Conservation (phyloP, 2,329 filamentous ascomycete genomes). For the Microcyclospora pomicola region DNA sequence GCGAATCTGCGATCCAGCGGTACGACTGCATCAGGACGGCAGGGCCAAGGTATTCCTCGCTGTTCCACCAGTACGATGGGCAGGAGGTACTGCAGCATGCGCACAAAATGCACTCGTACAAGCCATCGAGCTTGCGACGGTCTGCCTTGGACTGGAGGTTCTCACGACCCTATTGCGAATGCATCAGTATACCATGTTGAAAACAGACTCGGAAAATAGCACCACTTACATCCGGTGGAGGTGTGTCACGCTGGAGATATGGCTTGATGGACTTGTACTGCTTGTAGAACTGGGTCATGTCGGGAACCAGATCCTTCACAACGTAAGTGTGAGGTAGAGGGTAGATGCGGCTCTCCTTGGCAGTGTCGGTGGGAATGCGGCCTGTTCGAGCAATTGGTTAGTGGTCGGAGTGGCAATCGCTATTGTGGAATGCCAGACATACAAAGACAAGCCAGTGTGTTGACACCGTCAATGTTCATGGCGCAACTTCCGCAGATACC, state of each 20-base stretch:
- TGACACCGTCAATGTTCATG: slow-evolving; percentile 99
- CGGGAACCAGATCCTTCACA: slow-evolving; percentile 96
- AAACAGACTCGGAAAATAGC: background rate
- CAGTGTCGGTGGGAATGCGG: slow-evolving; percentile 77
- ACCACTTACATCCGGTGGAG: slow-evolving; percentile 60
- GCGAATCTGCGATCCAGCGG: slow-evolving; percentile 89
- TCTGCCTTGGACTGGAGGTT: slow-evolving; percentile 83
- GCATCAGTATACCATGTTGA: slow-evolving; percentile 6
- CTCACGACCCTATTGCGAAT: slow-evolving; percentile 59
- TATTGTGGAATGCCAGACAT: slow-evolving; percentile 31
- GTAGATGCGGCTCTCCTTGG: slow-evolving; percentile 83
- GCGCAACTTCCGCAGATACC: slow-evolving; percentile 97
- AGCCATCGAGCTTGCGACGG: slow-evolving; percentile 89
- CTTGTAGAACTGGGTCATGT: slow-evolving; percentile 98
- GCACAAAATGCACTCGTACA: slow-evolving; percentile 99
- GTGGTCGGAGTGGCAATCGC: background rate
- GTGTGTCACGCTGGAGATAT: slow-evolving; percentile 83
- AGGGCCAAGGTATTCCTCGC: slow-evolving; percentile 93
- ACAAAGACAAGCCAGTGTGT: slow-evolving; percentile 96
- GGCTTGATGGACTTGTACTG: slow-evolving; percentile 99
- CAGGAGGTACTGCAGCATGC: slow-evolving; percentile 98
- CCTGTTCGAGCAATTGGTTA: slow-evolving; percentile 41
- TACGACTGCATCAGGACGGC: slow-evolving; percentile 96
- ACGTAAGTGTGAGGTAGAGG: slow-evolving; percentile 97
- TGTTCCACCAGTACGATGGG: slow-evolving; percentile 99